Evolutionary conservation across 75 land plant genomes (phyloP), one percentile per base, ranked within the genome.

Genomic region (Selaginella tamariscina): DNA sequence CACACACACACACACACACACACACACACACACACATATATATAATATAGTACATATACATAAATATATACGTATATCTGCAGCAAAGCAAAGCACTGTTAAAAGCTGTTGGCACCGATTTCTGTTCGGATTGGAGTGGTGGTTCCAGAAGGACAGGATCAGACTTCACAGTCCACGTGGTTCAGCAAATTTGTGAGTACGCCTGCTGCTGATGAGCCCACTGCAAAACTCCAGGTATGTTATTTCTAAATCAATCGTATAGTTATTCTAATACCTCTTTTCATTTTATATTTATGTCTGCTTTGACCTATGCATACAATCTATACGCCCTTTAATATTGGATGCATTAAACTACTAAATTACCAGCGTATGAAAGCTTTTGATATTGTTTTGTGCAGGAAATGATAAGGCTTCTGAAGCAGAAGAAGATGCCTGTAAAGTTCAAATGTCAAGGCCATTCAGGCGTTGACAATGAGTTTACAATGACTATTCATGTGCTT

Each of bases 51-150:
- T n/a, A n/a, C n/a, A n/a, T n/a, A n/a, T n/a, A n/a, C n/a, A n/a
- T n/a, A n/a, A n/a, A 49, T 49, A 20, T 49, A 11, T 49, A 49
- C 11, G n/a, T 8, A 21, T 9, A 8, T 59, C 21, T 21, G 68
- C 86, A 94, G 98, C 91, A 94, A 94, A 79, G 89, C 15, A 76
- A 85, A 65, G 98, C 96, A 28, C 83, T 94, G 64, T 87, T 94
- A 56, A 44, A 83, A 55, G 76, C 68, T 78, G 86, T 78, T 76
- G 98, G 98, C 1, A 60, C 83, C 27, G 79, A 79, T 1, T 80
- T 94, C 68, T 86, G 96, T 65, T 84, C 91, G 1, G 81, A 85
- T 56, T 39, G 67, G 44, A 56, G 70, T 71, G 98, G 55, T 94
- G 98, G 98, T 77, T 82, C 75, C 82, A 81, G 29, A 63, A 56